Conservation (phyloP, 352 stramenopile genomes). For the Thraustochytrium sp. region DNA sequence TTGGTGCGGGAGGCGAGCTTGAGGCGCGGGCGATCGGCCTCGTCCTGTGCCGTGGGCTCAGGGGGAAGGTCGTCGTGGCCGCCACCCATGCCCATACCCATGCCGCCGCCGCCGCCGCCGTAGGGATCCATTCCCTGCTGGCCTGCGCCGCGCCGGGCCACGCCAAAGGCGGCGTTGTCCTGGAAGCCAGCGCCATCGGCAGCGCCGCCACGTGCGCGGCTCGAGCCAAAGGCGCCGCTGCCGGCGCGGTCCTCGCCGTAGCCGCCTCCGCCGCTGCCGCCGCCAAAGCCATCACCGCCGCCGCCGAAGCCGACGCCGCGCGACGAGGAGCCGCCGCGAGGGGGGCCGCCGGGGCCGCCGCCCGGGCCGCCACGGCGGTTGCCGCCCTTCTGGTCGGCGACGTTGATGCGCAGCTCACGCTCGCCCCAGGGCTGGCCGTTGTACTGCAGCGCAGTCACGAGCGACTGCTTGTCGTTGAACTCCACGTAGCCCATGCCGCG, state of each 20-base stretch:
- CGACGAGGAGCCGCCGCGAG: neutral
- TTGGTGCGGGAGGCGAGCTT: constrained; percentile 59
- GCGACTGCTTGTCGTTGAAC: constrained; percentile 62
- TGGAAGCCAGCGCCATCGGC: neutral
- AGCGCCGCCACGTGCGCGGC: neutral
- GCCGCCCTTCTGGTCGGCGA: constrained; percentile 57
- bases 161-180: neutral
- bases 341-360: neutral
- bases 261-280: neutral
- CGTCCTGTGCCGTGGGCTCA: constrained; percentile 24
- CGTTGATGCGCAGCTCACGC: constrained; percentile 61
- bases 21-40: constrained; percentile 60
- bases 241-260: constrained; percentile 7
- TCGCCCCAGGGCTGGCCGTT: constrained; percentile 54
- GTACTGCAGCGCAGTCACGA: constrained; percentile 62
- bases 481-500: constrained; percentile 77
- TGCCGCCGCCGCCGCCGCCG: neutral
- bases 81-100: neutral
- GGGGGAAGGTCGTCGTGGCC: neutral
- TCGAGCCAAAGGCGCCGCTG: constrained; percentile 35
- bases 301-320: constrained; percentile 29
- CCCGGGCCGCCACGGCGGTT: constrained; percentile 17
- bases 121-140: neutral
- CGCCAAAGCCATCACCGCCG: constrained; percentile 22
- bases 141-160: neutral